A percentile compares a stretch with the other conserved stretches of the same genome.
These are phyloP conservation scores for Apophysomyces ossiformis DNA, from an alignment of 371 early-diverging fungal genomes.

Conservation along the genomic window DNA sequence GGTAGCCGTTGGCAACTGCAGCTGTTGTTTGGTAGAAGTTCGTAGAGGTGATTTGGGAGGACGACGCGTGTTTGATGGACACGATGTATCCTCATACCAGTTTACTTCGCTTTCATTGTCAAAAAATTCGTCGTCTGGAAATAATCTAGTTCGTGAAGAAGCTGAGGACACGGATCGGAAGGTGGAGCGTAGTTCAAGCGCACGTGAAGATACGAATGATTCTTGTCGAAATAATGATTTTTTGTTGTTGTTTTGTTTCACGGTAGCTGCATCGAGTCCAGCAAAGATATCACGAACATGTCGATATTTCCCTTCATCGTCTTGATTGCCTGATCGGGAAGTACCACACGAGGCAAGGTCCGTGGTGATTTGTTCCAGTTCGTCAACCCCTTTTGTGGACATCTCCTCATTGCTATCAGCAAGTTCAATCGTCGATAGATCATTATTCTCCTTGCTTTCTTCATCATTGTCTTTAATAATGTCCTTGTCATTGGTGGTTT, in stretches of 20 bases:
- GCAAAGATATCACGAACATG: constrained; percentile 45
- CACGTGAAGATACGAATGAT: background rate
- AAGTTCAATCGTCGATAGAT: background rate
- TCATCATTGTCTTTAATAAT: constrained; percentile 7
- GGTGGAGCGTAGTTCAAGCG: background rate
- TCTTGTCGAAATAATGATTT: background rate
- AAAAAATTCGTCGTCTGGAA: constrained; percentile 14
- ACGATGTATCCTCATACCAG: constrained; percentile 18
- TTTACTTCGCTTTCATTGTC: constrained; percentile 4
- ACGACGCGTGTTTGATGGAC: constrained; percentile 20
- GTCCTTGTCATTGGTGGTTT: constrained; percentile 14
- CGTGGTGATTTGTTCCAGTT: constrained; percentile 8
- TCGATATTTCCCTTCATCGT: constrained; percentile 27
- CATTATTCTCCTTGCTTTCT: constrained; percentile 20
- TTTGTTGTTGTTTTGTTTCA: constrained; percentile 11
- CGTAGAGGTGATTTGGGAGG: constrained; percentile 52
- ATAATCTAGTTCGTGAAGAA: background rate
- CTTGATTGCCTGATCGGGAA: constrained; percentile 10
- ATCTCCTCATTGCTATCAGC: background rate
- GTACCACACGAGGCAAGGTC: constrained; percentile 12
- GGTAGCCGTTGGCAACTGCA: constrained; percentile 9
- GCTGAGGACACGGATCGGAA: constrained; percentile 5
- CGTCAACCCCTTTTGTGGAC: constrained; percentile 1
- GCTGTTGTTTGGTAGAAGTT: constrained; percentile 14
- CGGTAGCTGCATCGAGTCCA: constrained; percentile 12